Base-by-base conservation (phyloP, 139 green algal species). In the Prasinococcaceae sp. region DNA sequence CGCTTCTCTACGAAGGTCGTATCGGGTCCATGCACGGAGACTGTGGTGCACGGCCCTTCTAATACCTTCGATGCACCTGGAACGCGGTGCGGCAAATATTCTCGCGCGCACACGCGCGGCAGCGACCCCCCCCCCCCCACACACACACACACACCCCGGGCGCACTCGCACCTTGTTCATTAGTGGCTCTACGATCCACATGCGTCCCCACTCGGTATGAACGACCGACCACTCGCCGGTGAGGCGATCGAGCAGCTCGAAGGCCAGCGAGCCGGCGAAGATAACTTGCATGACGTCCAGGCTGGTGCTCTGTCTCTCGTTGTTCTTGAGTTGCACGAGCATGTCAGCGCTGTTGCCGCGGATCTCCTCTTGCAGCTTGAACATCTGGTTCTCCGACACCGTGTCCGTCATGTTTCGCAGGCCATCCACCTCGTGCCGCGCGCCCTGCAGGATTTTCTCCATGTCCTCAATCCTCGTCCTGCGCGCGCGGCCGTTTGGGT, bases 351-450 rank as follows among this genome's bases (percentile, higher is more conserved):
- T 49, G 32, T 62, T 62, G 27, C 43, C 54, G 3, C 43, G 44
- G 25, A 62, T 52, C 16, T 52, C 54, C 20, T 62, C 54, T 23
- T 62, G 54, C 43, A 62, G 5, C 3, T 43, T 35, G 36, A 59
- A 49, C 22, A 32, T 49, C 19, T 62, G 54, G n/a, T 26, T 49
- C 30, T 62, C 54, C 4, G 27, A 27, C 17, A 62, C 28, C 3
- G 54, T 52, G 22, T 62, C 54, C 30, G 30, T 28, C 43, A 62
- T 54, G 22, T 47, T 47, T 16, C 43, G 54, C 30, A 62, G 45
- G 5, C 42, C 54, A 5, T 53, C 40, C 24, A 44, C 45, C 43
- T 62, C 54, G 33, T 59, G 12, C 14, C 37, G 22, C 3, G 6
- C 23, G 10, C 36, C 51, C 6, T 41, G 3, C 22, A 59, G 19